Percentiles rank a stretch among this genome's conserved stretches.
Conservation (phyloP, 2,329 filamentous ascomycete genomes). For the Clonostachys solani region DNA sequence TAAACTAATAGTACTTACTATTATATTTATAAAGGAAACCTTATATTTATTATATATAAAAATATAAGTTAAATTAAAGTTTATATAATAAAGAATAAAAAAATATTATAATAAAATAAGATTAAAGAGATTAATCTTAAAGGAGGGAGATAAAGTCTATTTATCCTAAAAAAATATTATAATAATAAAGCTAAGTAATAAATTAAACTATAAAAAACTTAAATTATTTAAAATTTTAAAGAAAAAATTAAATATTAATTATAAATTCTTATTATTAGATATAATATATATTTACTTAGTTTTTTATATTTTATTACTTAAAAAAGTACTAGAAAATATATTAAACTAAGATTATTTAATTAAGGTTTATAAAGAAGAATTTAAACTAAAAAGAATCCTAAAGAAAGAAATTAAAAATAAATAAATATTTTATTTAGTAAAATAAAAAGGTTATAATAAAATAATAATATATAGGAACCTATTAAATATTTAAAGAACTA, state of each 20-base stretch:
- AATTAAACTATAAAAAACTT: constrained; percentile 1
- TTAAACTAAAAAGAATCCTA: not conserved
- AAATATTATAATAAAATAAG: constrained; percentile 1
- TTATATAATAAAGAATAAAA: not conserved
- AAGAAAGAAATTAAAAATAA: not conserved
- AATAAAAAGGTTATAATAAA: not conserved
- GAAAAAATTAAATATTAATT: too few relatives aligned
- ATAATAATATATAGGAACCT: not conserved
- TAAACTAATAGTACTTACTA: not conserved
- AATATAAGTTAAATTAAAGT: not conserved
- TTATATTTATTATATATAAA: not conserved
- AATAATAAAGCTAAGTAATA: constrained; percentile 2
- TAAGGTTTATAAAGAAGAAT: not conserved
- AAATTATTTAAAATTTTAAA: too few relatives aligned
- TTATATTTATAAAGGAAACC: not conserved
- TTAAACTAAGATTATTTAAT: constrained; percentile 3
- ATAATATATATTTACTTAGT: too few relatives aligned
- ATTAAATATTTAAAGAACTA: not conserved
- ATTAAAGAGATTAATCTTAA: constrained; percentile 3
- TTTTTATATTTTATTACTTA: too few relatives aligned
- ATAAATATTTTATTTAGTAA: not conserved
- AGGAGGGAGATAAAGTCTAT: constrained; percentile 5
- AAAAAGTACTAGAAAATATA: too few relatives aligned
- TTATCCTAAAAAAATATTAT: constrained; percentile 5
- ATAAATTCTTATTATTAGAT: too few relatives aligned